Evolutionary conservation across 768 basidiomycete genomes (phyloP).

Genomic region (Leccinum variicolor): DNA sequence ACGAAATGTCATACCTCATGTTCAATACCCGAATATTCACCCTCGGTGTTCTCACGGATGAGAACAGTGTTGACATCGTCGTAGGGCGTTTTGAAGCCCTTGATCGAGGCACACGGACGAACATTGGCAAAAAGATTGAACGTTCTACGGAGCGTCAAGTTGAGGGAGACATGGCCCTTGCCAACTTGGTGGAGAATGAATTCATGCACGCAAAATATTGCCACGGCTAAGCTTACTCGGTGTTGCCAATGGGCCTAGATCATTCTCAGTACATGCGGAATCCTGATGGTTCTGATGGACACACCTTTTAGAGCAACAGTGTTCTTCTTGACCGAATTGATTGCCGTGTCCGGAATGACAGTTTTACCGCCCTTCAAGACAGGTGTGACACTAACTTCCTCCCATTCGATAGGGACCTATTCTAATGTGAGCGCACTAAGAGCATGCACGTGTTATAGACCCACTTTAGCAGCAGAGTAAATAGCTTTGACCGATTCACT

Average conservation of each 20-base stretch:
- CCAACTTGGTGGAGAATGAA: conserved; percentile 61
- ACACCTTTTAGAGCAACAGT: conserved; percentile 96
- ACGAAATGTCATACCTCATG: conserved; percentile 68
- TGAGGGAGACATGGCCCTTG: conserved; percentile 97
- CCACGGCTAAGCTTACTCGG: conserved; percentile 65
- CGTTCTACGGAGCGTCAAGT: conserved; percentile 93
- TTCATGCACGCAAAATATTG: conserved; percentile 2
- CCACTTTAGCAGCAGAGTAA: conserved; percentile 81
- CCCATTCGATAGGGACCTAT: conserved; percentile 98
- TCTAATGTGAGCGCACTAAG: conserved; percentile 10
- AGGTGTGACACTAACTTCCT: conserved; percentile 96
- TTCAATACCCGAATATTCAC: conserved; percentile 99
- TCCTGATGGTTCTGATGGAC: conserved; percentile 11
- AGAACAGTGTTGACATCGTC: conserved; percentile 97
- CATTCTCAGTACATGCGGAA: conserved; percentile 9
- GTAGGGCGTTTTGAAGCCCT: conserved; percentile 97
- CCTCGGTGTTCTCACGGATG: conserved; percentile 99
- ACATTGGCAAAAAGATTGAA: conserved; percentile 99
- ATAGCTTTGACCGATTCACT: conserved; percentile 94
- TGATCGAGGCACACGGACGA: conserved; percentile 91
- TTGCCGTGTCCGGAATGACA: conserved; percentile 90
- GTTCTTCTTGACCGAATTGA: conserved; percentile 91
- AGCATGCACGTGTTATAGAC: conserved; percentile 12
- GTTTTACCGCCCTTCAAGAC: conserved; percentile 94
- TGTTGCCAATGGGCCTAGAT: conserved; percentile 86